phyloP scores from a whole-genome alignment of 306 rosid species.

The Cucumis cinereus region DNA sequence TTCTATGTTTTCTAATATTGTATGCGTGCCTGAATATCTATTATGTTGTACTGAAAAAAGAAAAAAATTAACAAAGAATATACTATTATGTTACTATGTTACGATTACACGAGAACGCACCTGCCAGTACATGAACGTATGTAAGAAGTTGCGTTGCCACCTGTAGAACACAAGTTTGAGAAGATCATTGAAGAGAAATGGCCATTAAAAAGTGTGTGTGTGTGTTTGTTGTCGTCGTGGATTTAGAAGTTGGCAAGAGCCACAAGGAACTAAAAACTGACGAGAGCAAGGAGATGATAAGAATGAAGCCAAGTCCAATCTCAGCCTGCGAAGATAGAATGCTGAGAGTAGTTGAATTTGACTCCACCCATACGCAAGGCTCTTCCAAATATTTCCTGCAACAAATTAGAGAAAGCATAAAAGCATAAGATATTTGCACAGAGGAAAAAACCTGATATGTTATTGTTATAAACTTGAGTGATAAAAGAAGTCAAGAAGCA shows the following conservation, averaged over 20 bases:
- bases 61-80: neutral
- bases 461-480: neutral
- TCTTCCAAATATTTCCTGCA: slow-evolving; percentile 88
- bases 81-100: neutral
- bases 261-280: slow-evolving; percentile 28
- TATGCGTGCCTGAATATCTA: neutral
- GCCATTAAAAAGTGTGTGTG: neutral
- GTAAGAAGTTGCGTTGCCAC: slow-evolving; percentile 86
- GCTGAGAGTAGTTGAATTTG: slow-evolving; percentile 64
- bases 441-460: neutral
- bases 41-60: too few species aligned
- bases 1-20: neutral
- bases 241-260: neutral
- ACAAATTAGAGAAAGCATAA: neutral
- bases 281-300: slow-evolving; percentile 74
- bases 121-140: slow-evolving; percentile 96
- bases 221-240: neutral
- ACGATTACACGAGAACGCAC: slow-evolving; percentile 22
- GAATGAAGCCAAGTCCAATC: slow-evolving; percentile 84
- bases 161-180: slow-evolving; percentile 24
- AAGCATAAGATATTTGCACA: neutral
- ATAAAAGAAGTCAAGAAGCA: neutral
- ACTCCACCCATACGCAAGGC: slow-evolving; percentile 90
- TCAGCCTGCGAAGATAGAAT: slow-evolving; percentile 87
- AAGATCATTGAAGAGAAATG: neutral